Percentiles rank a stretch among this genome's conserved stretches.
Evolutionary conservation across 176 grass and related monocot genomes (phyloP).

Genomic region (Triticum timopheevii): DNA sequence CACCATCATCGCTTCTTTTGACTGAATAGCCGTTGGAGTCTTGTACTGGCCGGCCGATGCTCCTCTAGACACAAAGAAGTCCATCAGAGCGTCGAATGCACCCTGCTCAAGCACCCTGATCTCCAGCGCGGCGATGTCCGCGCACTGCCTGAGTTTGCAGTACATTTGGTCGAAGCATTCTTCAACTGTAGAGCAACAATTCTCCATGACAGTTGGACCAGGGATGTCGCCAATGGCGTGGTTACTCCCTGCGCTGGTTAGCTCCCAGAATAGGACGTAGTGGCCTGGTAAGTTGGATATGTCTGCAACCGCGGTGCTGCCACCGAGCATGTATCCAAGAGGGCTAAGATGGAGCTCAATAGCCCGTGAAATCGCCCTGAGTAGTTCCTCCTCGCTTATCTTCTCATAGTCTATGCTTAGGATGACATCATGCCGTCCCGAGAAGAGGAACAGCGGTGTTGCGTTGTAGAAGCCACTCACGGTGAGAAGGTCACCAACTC

Average conservation of each 20-base stretch:
- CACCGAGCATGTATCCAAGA: background rate
- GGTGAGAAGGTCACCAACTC: background rate
- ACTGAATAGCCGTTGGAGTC: background rate
- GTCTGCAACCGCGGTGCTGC: background rate
- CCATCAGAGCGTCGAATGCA: background rate
- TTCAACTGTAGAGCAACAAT: background rate
- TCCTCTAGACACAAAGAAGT: slow-evolving; percentile 15
- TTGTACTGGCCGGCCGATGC: slow-evolving; percentile 12
- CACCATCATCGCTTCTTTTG: background rate
- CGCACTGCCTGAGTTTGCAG: background rate
- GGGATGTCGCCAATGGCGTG: background rate
- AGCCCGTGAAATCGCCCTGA: background rate
- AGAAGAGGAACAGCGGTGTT: background rate
- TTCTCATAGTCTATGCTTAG: background rate
- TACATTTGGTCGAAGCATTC: background rate
- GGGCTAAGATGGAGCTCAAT: slow-evolving; percentile 4
- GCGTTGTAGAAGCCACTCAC: slow-evolving; percentile 28
- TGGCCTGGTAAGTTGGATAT: slow-evolving; percentile 11
- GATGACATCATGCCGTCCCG: background rate
- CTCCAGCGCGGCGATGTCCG: background rate
- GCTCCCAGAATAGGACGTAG: slow-evolving; percentile 9
- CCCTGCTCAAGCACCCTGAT: slow-evolving; percentile 9
- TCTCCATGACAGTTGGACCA: background rate
- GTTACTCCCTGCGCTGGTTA: background rate
- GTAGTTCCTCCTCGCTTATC: background rate